A percentile compares a stretch with the other conserved stretches of the same genome.
These are phyloP conservation scores for Verticillium zaregamsianum DNA, from an alignment of 2,329 filamentous ascomycete species.

Conservation along the genomic window DNA sequence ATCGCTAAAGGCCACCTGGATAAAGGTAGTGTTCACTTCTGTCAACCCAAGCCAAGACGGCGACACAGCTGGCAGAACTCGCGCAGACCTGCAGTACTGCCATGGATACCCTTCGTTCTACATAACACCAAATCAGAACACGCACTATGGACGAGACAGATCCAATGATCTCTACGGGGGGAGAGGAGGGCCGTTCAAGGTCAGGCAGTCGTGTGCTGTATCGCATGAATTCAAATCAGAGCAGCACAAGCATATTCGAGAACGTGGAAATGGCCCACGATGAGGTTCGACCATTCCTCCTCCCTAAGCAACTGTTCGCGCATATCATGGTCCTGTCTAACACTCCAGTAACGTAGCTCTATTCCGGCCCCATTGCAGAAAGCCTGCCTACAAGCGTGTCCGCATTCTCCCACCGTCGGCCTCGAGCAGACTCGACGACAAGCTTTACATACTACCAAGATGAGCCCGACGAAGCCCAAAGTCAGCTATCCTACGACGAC, in stretches of 20 bases:
- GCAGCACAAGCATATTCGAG: slow-evolving; percentile 77
- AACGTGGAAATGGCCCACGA: slow-evolving; percentile 99
- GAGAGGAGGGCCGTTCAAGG: not conserved
- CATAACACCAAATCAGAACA: not conserved
- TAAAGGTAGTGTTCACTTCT: not conserved
- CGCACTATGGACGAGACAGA: not conserved
- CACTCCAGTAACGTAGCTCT: slow-evolving; percentile 52
- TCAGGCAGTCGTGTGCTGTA: slow-evolving; percentile 42
- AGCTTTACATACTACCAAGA: slow-evolving; percentile 90
- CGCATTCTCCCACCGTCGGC: slow-evolving; percentile 82
- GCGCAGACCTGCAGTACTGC: not conserved
- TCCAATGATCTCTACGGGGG: not conserved
- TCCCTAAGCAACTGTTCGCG: not conserved
- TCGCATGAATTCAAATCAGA: slow-evolving; percentile 65
- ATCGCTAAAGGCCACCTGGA: too few relatives aligned
- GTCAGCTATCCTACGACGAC: slow-evolving; percentile 30
- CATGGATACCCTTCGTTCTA: not conserved
- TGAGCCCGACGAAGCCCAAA: slow-evolving; percentile 7
- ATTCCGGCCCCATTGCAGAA: slow-evolving; percentile 88
- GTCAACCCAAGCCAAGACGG: not conserved
- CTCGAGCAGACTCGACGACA: slow-evolving; percentile 75
- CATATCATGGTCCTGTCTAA: not conserved
- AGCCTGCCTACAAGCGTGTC: slow-evolving; percentile 92
- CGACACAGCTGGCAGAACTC: not conserved
- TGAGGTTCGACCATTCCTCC: slow-evolving; percentile 54